These are phyloP conservation scores for Amaranthus hypochondriacus DNA, from an alignment of 148 eudicot species.

Conservation along the genomic window DNA sequence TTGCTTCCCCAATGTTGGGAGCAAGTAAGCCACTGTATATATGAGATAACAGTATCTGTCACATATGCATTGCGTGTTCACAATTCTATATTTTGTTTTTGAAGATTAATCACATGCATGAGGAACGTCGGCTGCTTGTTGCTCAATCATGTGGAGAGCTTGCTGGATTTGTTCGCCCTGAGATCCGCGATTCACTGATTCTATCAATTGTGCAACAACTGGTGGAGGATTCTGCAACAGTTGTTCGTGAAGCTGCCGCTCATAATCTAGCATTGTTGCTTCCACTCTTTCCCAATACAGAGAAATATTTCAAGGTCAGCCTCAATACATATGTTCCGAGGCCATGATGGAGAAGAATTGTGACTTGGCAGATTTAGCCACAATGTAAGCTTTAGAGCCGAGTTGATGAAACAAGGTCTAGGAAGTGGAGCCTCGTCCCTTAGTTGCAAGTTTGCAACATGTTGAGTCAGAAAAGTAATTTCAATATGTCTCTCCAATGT, in stretches of 20 bases:
- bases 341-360: constrained; percentile 96
- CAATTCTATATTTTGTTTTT: constrained; percentile 16
- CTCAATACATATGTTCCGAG: constrained; percentile 98
- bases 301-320: constrained; percentile 99
- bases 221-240: constrained; percentile 92
- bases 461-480: constrained; percentile 27
- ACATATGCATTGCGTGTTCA: constrained; percentile 5
- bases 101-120: constrained; percentile 96
- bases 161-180: constrained; percentile 92
- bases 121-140: constrained; percentile 97
- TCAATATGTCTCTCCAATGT: constrained; percentile 39
- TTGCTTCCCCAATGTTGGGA: constrained; percentile 99
- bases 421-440: constrained; percentile 71
- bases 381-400: constrained; percentile 90
- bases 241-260: constrained; percentile 99
- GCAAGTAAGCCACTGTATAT: constrained; percentile 52
- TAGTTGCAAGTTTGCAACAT: constrained; percentile 61
- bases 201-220: constrained; percentile 95
- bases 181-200: constrained; percentile 97
- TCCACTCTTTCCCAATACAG: constrained; percentile 88
- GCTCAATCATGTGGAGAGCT: constrained; percentile 99
- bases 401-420: constrained; percentile 64
- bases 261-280: constrained; percentile 96
- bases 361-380: constrained; percentile 94
- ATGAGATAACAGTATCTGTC: background rate